Evolutionary conservation across 345 rosid genomes (phyloP), one percentile per base, ranked within the genome.

Genomic region (Carallia pectinifolia): DNA sequence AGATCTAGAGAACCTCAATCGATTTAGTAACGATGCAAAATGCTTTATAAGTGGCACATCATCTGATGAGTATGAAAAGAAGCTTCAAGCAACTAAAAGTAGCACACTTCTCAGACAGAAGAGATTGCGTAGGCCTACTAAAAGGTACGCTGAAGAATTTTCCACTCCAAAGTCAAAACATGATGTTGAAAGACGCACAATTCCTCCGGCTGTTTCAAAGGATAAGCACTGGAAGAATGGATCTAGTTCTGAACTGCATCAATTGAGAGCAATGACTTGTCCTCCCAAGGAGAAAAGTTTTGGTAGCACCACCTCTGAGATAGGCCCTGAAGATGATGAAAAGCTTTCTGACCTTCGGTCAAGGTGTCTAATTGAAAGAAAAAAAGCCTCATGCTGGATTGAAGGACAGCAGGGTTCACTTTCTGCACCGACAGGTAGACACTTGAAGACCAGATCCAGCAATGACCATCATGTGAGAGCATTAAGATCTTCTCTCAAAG

Each of bases 141-240:
- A 53, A 74, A 83, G 89, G 78, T 85, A 77, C 54, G 73, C 83
- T 61, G 90, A 89, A 76, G 88, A 86, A 77, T 71, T 61, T 72
- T 79, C 84, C 53, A 75, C 70, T 27, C 27, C 62, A 19, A 72
- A 72, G 58, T 48, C 73, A 33, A 76, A 76, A 44, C 71, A 70
- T 39, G 56, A 16, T 6, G 30, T 16, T 23, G 74, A 59, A 58
- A 31, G 37, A 50, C 40, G 59, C 38, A 53, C 8, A 7, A 15
- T 2, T 58, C 48, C 58, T 48, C 47, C 34, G 37, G 53, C 50
- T 17, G 18, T 17, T 50, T 37, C 54, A 33, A 69, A 60, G 44
- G 67, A 52, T 70, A 61, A 76, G 31, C 48, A 29, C 56, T 19
- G 53, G 31, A 71, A 40, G 53, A 36, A 53, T 38, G 44, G 36